Conservation (phyloP, 371 early-diverging fungal species). For the Rhizopus arrhizus region DNA sequence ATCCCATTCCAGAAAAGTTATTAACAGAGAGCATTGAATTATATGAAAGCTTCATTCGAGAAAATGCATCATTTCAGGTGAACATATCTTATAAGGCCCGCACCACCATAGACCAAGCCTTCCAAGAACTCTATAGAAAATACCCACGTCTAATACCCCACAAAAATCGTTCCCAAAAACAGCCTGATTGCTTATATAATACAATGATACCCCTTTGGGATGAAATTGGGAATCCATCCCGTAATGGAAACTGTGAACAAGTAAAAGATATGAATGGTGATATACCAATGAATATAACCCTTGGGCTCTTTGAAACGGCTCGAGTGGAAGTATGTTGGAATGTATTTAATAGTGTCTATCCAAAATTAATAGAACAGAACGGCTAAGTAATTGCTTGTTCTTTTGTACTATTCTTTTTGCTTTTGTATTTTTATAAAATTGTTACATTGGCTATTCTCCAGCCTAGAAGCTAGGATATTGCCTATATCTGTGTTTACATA, state of each 20-base stretch:
- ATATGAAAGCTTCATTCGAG: slow-evolving; percentile 39
- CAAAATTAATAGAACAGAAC: slow-evolving; percentile 34
- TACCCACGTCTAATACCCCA: slow-evolving; percentile 1
- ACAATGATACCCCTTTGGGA: not conserved
- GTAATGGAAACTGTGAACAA: not conserved
- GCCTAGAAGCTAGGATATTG: too few relatives aligned
- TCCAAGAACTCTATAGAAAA: slow-evolving; percentile 3
- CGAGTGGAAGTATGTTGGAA: slow-evolving; percentile 50
- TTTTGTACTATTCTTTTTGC: too few relatives aligned
- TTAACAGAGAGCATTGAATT: slow-evolving; percentile 30
- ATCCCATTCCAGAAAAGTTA: slow-evolving; percentile 16
- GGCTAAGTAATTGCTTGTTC: not conserved
- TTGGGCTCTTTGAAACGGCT: slow-evolving; percentile 32
- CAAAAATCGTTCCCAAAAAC: not conserved
- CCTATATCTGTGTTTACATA: too few relatives aligned
- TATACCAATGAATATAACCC: not conserved
- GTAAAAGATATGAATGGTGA: not conserved
- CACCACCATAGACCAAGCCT: slow-evolving; percentile 25
- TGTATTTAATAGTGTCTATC: slow-evolving; percentile 45
- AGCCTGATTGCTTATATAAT: not conserved
- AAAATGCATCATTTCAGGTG: slow-evolving; percentile 40
- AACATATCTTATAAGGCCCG: slow-evolving; percentile 43
- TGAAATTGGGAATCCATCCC: not conserved
- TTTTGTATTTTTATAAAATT: too few relatives aligned
- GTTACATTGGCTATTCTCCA: too few relatives aligned